Base-by-base conservation (phyloP, 1,284 basidiomycete species). In the Pterula multifida region DNA sequence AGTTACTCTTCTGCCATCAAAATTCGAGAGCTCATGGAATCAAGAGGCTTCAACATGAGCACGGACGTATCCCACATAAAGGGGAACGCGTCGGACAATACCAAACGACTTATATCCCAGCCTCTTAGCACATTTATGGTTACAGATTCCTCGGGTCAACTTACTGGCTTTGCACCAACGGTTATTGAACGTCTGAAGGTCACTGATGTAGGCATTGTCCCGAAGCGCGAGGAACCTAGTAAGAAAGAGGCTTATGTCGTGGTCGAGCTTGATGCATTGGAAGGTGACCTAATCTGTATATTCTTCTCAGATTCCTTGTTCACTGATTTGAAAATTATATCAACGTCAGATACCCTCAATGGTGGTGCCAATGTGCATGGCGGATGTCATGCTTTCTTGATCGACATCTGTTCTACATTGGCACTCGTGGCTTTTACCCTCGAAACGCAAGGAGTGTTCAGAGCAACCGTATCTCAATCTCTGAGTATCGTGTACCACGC, bases 351-450 rank as follows among this genome's bases (percentile, higher is more conserved):
- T 52, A 77, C 79, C 73, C 48, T 75, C 17, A 76, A 79, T 51
- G 59, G 65, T 0, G 57, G 50, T 2, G 69, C 65, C 15, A 70
- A 57, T 23, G 57, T 78, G 35, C 77, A 79, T 45, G 76, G 78
- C 15, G 77, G 70, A 24, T 79, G 76, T 55, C 65, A 67, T 47
- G 68, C 70, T 2, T 71, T 68, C 55, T 60, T 80, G 1, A 65
- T 79, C 35, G 78, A 79, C 75, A 76, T 75, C 22, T 74, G 73
- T 52, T 70, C 76, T 3, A 65, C 73, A 3, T 56, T 76, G 49
- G 65, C 70, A 1, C 55, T 75, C 12, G 53, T 57, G 2, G 68
- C 63, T 12, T 55, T 71, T 32, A 62, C 57, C 22, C 51, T 63
- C 6, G 56, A 57, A 3, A 61, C 57, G 1, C 49, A 28, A 4